Percentiles rank a stretch among this genome's conserved stretches.
Conservation (phyloP, 2,329 filamentous ascomycete species). For the Huntiella bhutanensis region DNA sequence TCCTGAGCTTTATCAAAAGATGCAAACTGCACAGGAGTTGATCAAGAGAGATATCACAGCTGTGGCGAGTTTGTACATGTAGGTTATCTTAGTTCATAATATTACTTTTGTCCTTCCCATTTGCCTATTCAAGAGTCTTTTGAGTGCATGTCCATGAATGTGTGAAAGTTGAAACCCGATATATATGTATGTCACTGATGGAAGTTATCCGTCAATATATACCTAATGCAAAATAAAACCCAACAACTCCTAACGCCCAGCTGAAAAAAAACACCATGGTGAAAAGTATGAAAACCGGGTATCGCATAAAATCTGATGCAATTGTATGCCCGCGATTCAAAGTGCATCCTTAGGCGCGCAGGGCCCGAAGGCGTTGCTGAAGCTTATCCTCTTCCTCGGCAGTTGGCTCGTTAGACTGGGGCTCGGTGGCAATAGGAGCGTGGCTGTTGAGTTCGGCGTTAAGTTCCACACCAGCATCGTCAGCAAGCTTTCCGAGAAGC, state of each 20-base stretch:
- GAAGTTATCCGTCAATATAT: too few relatives aligned
- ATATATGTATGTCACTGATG: too few relatives aligned
- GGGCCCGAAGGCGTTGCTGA: constrained; percentile 37
- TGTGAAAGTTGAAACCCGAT: too few relatives aligned
- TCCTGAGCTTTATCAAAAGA: constrained; percentile 82
- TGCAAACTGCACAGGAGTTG: constrained; percentile 92
- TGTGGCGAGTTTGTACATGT: constrained; percentile 78
- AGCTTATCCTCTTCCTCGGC: constrained; percentile 65
- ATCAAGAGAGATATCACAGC: constrained; percentile 93
- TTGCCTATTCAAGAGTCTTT: too few relatives aligned
- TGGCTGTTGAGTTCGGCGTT: constrained; percentile 50
- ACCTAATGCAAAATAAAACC: background rate
- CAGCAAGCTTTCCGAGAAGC: constrained; percentile 66
- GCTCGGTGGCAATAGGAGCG: constrained; percentile 37
- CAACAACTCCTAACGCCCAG: too few relatives aligned
- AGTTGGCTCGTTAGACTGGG: constrained; percentile 45
- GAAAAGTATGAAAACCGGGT: background rate
- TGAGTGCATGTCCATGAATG: too few relatives aligned
- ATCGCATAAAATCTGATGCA: too few relatives aligned
- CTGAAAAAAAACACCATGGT: constrained; percentile 2
- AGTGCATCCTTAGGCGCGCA: constrained; percentile 27
- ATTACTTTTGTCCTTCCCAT: too few relatives aligned
- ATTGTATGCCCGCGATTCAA: too few relatives aligned
- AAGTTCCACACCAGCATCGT: constrained; percentile 72
- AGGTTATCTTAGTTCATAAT: constrained; percentile 13